A percentile compares a stretch with the other conserved stretches of the same genome.
Conservation (phyloP, 352 stramenopile genomes). For the Globisporangium nagaii region DNA sequence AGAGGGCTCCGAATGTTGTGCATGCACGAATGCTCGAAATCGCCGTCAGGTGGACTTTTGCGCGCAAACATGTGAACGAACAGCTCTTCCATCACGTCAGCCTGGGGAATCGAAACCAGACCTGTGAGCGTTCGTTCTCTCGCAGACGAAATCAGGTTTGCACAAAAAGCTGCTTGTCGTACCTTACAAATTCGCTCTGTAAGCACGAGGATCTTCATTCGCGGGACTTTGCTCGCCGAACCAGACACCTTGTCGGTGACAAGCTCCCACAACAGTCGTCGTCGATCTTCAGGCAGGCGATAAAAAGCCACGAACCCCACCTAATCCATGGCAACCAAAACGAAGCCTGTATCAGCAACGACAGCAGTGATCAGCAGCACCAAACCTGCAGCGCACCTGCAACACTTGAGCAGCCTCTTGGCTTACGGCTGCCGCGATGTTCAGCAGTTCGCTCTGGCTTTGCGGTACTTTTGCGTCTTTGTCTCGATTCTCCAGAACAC, state of each 20-base stretch:
- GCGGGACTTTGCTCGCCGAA: background rate
- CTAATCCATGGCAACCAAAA: slow-evolving; percentile 9
- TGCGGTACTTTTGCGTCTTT: background rate
- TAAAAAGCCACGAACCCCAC: slow-evolving; percentile 52
- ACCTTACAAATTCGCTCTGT: slow-evolving; percentile 24
- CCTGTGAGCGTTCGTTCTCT: background rate
- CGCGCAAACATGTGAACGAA: slow-evolving; percentile 12
- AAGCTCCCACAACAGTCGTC: slow-evolving; percentile 18
- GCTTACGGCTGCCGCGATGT: slow-evolving; percentile 12
- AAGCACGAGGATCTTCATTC: slow-evolving; percentile 18
- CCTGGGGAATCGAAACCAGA: background rate
- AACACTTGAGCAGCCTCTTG: slow-evolving; percentile 34
- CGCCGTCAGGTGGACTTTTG: background rate
- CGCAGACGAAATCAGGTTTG: background rate
- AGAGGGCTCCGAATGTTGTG: too few species aligned
- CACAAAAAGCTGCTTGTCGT: too few species aligned
- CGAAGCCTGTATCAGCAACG: background rate
- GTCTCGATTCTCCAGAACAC: background rate
- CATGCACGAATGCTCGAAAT: background rate
- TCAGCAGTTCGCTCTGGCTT: background rate
- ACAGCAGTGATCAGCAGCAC: too few species aligned
- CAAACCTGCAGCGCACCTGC: slow-evolving; percentile 23
- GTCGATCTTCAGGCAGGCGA: slow-evolving; percentile 9
- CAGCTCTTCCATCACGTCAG: slow-evolving; percentile 19
- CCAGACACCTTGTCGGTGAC: background rate